A percentile compares a stretch with the other conserved stretches of the same genome.
Evolutionary conservation across 768 basidiomycete species (phyloP).

Genomic region (Lentinula lateritia): DNA sequence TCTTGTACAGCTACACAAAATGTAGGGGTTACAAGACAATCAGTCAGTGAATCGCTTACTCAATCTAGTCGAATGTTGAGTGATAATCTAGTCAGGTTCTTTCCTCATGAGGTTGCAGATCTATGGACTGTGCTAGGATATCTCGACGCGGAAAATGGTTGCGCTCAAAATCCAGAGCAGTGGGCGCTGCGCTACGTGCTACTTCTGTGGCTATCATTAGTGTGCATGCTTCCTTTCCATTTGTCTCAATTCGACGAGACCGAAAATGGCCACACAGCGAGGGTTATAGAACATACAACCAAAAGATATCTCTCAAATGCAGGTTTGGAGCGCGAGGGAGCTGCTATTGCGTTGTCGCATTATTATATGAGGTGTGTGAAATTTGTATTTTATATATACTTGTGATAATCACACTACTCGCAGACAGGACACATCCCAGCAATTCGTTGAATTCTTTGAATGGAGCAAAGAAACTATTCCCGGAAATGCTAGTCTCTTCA

Average conservation of each 20-base stretch:
- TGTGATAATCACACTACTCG: not conserved
- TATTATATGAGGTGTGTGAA: constrained; percentile 68
- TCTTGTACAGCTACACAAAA: constrained; percentile 82
- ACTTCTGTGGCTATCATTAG: constrained; percentile 90
- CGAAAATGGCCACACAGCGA: constrained; percentile 47
- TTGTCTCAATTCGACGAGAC: constrained; percentile 77
- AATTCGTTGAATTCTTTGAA: constrained; percentile 47
- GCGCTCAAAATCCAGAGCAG: constrained; percentile 34
- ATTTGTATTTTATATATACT: not conserved
- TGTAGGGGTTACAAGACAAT: constrained; percentile 88
- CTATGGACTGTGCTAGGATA: constrained; percentile 70
- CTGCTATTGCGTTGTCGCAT: constrained; percentile 74
- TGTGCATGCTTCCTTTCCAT: constrained; percentile 92
- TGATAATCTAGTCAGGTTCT: constrained; percentile 68
- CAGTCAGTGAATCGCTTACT: constrained; percentile 46
- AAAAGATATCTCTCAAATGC: constrained; percentile 55
- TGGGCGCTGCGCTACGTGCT: constrained; percentile 85
- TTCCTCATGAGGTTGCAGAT: constrained; percentile 88
- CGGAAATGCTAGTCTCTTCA: constrained; percentile 36
- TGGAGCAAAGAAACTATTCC: constrained; percentile 36
- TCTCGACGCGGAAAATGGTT: constrained; percentile 42
- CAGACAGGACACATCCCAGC: constrained; percentile 54
- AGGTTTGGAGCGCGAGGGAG: constrained; percentile 82
- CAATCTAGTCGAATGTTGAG: not conserved
- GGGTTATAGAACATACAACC: constrained; percentile 50